These are phyloP conservation scores for Cryphonectria radicalis DNA, from an alignment of 2,329 filamentous ascomycete species.

Conservation along the genomic window DNA sequence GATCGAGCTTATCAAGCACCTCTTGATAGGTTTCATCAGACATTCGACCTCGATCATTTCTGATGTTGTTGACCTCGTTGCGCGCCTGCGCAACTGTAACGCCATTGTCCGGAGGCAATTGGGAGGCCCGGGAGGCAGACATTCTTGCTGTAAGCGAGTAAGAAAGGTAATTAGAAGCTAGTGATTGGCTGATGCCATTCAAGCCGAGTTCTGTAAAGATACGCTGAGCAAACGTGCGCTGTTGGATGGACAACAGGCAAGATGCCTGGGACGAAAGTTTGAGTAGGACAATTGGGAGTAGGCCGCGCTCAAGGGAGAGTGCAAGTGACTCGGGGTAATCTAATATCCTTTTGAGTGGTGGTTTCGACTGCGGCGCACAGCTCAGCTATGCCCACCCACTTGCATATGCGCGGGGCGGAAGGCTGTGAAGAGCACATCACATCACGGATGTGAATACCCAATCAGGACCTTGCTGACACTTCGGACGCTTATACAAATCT, in stretches of 20 bases:
- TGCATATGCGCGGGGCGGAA: neutral
- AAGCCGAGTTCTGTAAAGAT: neutral
- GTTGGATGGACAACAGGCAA: neutral
- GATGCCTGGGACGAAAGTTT: no score
- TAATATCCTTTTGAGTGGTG: neutral
- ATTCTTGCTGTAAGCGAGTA: neutral
- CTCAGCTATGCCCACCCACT: neutral
- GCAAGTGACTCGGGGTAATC: neutral
- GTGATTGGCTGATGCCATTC: neutral
- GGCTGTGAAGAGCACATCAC: neutral
- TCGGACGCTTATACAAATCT: neutral
- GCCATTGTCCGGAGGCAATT: neutral
- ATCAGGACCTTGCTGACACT: neutral
- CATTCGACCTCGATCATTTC: neutral
- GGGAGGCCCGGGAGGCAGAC: neutral
- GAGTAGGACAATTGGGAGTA: neutral
- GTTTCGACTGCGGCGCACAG: neutral
- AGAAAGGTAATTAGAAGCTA: neutral
- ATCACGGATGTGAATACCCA: neutral
- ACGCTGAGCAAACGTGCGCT: neutral
- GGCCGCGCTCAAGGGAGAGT: neutral
- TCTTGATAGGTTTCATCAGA: neutral
- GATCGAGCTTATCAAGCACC: neutral
- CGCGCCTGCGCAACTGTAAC: neutral
- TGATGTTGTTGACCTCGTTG: neutral